These are phyloP conservation scores for Cutaneotrichosporon spelunceum DNA, from an alignment of 1,284 basidiomycete species.

Conservation along the genomic window DNA sequence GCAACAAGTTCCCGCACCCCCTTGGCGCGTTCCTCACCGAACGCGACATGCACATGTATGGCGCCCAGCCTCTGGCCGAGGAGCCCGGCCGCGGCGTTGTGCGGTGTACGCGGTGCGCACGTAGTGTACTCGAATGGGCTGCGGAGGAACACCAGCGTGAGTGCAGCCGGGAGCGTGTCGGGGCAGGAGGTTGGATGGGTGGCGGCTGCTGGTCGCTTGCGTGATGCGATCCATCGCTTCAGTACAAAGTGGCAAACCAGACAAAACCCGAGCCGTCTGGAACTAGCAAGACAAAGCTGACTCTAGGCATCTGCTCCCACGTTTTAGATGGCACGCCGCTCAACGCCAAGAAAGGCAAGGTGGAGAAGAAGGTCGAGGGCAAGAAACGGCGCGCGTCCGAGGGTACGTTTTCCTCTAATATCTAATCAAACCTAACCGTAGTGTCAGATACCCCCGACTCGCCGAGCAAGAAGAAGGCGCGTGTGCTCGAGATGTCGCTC, in stretches of 20 bases:
- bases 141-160: constrained; percentile 70
- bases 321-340: constrained; percentile 56
- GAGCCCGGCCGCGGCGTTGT: constrained; percentile 66
- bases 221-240: not conserved
- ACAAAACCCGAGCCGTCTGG: too few relatives aligned
- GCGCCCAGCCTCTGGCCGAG: constrained; percentile 62
- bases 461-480: constrained; percentile 34
- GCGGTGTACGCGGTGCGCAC: constrained; percentile 71
- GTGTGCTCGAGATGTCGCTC: constrained; percentile 29
- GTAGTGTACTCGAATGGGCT: constrained; percentile 71
- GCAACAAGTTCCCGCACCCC: constrained; percentile 50
- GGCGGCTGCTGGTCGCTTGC: not conserved
- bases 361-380: constrained; percentile 25
- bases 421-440: not conserved
- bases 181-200: too few relatives aligned
- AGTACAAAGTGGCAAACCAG: not conserved
- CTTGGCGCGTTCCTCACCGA: constrained; percentile 78
- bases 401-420: constrained; percentile 27
- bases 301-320: constrained; percentile 61
- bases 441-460: constrained; percentile 21
- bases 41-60: constrained; percentile 81
- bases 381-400: constrained; percentile 41
- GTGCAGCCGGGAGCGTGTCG: constrained; percentile 34
- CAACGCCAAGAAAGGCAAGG: constrained; percentile 58
- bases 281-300: not conserved